Conservation (phyloP, 495 filamentous ascomycete species). For the Schizothecium vesticola region DNA sequence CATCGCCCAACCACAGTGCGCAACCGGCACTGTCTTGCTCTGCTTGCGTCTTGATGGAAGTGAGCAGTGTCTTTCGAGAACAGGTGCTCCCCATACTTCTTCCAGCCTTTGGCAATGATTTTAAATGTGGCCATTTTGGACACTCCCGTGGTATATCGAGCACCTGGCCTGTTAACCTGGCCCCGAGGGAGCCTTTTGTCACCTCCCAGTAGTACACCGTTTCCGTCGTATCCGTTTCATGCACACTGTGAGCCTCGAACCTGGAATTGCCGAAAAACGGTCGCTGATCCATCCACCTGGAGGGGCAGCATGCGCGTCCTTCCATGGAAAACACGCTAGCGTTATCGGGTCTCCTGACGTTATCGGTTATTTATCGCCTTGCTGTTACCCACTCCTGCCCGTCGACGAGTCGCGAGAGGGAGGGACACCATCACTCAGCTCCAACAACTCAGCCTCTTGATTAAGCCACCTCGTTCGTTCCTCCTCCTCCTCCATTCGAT, state of each 20-base stretch:
- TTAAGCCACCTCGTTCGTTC: background rate
- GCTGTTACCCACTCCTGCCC: background rate
- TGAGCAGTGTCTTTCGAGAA: background rate
- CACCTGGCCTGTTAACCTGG: background rate
- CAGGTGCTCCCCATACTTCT: background rate
- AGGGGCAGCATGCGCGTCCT: constrained; percentile 1
- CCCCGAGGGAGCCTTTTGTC: background rate
- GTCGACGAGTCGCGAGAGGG: background rate
- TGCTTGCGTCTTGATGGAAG: background rate
- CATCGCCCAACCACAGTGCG: background rate
- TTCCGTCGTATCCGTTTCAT: background rate
- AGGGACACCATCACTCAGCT: background rate
- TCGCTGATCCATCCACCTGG: constrained; percentile 1
- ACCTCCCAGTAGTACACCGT: background rate
- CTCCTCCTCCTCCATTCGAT: background rate
- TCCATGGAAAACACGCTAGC: constrained; percentile 1
- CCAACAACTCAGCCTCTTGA: background rate
- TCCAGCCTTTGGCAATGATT: background rate
- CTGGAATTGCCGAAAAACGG: constrained; percentile 1
- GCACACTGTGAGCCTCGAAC: background rate
- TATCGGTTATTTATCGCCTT: background rate
- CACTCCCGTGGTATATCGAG: background rate
- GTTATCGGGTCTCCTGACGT: constrained; percentile 4
- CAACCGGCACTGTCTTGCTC: background rate
- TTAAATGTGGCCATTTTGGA: background rate